Evolutionary conservation across 495 filamentous ascomycete genomes (phyloP).

Genomic region (Penicillium salamii): DNA sequence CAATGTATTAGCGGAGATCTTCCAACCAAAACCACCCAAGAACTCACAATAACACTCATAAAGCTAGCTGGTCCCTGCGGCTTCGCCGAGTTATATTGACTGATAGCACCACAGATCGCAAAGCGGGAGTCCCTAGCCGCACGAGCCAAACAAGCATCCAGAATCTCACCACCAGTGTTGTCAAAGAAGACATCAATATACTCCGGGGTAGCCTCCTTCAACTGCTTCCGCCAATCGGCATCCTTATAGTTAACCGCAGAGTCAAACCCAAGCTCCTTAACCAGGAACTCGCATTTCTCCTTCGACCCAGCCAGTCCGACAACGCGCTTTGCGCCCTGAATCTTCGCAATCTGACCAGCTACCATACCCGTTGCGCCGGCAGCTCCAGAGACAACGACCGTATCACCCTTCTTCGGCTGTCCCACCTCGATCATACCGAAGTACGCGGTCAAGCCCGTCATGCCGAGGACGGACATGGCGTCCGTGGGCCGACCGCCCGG

Average conservation of each 20-base stretch:
- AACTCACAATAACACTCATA: conserved; percentile 50
- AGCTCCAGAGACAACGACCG: conserved; percentile 65
- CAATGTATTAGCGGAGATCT: conserved; percentile 15
- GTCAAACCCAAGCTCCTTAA: conserved; percentile 48
- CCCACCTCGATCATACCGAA: conserved; percentile 62
- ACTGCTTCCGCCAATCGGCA: conserved; percentile 47
- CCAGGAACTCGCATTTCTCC: conserved; percentile 50
- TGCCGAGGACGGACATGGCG: conserved; percentile 55
- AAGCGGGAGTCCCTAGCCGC: conserved; percentile 48
- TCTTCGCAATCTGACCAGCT: conserved; percentile 66
- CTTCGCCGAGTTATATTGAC: conserved; percentile 50
- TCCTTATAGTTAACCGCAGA: conserved; percentile 57
- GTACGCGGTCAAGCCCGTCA: conserved; percentile 65
- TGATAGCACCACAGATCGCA: conserved; percentile 54
- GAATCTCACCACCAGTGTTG: conserved; percentile 54
- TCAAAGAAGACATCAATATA: conserved; percentile 59
- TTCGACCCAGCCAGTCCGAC: conserved; percentile 50
- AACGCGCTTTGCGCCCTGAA: conserved; percentile 54
- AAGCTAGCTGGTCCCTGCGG: conserved; percentile 46
- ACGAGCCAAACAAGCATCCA: conserved; percentile 49
- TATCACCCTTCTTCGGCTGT: conserved; percentile 54
- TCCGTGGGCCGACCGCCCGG: conserved; percentile 52
- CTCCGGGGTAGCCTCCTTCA: conserved; percentile 45
- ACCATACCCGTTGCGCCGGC: conserved; percentile 70
- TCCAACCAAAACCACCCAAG: neutral